Base-by-base conservation (phyloP, 179 eudicot species). In the Vitellaria paradoxa region DNA sequence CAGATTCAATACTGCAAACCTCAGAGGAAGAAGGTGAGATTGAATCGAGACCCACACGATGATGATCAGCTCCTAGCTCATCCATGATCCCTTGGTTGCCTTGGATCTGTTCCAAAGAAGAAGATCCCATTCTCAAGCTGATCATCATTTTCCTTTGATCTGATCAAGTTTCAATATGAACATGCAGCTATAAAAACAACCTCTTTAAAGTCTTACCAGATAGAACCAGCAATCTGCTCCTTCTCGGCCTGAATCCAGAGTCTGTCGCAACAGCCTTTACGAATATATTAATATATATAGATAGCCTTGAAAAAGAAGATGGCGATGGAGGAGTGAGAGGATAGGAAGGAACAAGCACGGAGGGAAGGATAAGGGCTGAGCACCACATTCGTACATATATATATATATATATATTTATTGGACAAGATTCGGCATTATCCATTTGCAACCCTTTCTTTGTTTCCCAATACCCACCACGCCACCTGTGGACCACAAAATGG, bases 341-440 rank as follows among this genome's bases (percentile, higher is more conserved):
- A 64, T 21, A 74, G 69, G 21, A 62, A 24, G 40, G 40, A 47
- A 74, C 37, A 47, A 9, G 47, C 15, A 49, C 49, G 26, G 24
- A 18, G 49, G 7, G 26, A 30, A 69, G 20, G 81, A 53, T 70
- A 70, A 59, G 84, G 71, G 53, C 13, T 8, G 26, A 55, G 62
- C 57, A 37, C 11, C 37, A 30, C 2, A 30, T 2, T 0, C 37
- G 2, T 2, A 30, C 21, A 20, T 15, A 5, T 12, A 70, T 24
- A 55, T 3, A 40, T 15, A 40, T 21, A 49, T 23, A 73, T 23
- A 30, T 62, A 21, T 55, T 10, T 9, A 18, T 59, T 40, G 9
- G 11, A 20, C 9, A 71, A 79, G 85, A 79, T 83, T 83, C 82
- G 85, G 67, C 52, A 62, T 83, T 83, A 83, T 83, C 85, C 78